Evolutionary conservation across 1,284 basidiomycete genomes (phyloP).

Genomic region (Cutaneotrichosporon sp.): DNA sequence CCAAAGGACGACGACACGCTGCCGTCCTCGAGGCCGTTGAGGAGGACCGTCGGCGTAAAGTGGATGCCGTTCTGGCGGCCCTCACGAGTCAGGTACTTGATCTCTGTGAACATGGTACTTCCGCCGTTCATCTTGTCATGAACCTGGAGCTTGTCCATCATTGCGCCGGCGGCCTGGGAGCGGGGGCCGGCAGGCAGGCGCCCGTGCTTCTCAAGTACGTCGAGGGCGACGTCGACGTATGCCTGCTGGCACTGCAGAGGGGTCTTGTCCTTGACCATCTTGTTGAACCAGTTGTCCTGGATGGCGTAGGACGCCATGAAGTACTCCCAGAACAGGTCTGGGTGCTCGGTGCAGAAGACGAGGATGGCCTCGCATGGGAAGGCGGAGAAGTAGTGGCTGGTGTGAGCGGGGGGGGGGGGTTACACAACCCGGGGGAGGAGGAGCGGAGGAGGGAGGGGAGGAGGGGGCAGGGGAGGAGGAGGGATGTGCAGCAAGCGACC

Average conservation of each 20-base stretch:
- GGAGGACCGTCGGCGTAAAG: slow-evolving; percentile 82
- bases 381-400: slow-evolving; percentile 70
- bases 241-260: slow-evolving; percentile 18
- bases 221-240: slow-evolving; percentile 52
- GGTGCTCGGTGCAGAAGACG: slow-evolving; percentile 69
- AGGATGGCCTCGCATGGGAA: slow-evolving; percentile 77
- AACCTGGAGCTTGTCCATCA: slow-evolving; percentile 40
- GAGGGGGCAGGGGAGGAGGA: neutral
- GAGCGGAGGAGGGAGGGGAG: neutral
- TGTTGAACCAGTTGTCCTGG: slow-evolving; percentile 69
- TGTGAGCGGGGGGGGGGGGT: slow-evolving; percentile 10
- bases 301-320: slow-evolving; percentile 69
- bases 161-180: slow-evolving; percentile 33
- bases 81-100: slow-evolving; percentile 62
- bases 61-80: slow-evolving; percentile 88
- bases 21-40: slow-evolving; percentile 77
- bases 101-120: slow-evolving; percentile 55
- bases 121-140: slow-evolving; percentile 43
- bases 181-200: slow-evolving; percentile 34
- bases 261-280: slow-evolving; percentile 67
- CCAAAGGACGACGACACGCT: slow-evolving; percentile 82
- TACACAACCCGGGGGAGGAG: too few relatives aligned
- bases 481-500: too few relatives aligned
- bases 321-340: slow-evolving; percentile 75
- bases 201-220: slow-evolving; percentile 43